These are phyloP conservation scores for Strobilomyces dryophilus DNA, from an alignment of 768 basidiomycete genomes.

Conservation along the genomic window DNA sequence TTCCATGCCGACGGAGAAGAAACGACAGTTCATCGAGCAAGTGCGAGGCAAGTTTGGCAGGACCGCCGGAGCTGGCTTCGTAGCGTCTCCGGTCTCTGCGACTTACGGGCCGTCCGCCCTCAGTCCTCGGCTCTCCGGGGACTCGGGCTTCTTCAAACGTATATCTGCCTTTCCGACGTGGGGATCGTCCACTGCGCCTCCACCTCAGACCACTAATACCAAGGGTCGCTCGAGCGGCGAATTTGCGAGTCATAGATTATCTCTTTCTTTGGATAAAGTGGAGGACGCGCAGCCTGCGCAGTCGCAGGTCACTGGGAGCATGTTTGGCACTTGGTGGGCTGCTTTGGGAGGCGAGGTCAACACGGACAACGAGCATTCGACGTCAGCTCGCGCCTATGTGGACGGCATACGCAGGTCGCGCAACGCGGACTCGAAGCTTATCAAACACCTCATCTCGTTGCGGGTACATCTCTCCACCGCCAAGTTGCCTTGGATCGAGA, in stretches of 20 bases:
- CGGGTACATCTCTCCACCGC: slow-evolving; percentile 86
- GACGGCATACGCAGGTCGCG: slow-evolving; percentile 54
- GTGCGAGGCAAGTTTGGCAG: slow-evolving; percentile 37
- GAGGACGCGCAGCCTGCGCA: slow-evolving; percentile 37
- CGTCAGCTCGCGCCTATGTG: slow-evolving; percentile 60
- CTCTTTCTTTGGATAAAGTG: slow-evolving; percentile 26
- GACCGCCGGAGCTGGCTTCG: slow-evolving; percentile 26
- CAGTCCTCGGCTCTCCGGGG: slow-evolving; percentile 69
- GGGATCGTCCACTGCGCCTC: slow-evolving; percentile 39
- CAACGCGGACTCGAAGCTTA: slow-evolving; percentile 53
- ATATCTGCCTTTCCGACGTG: slow-evolving; percentile 60
- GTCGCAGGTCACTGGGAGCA: slow-evolving; percentile 68
- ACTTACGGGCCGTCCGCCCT: slow-evolving; percentile 62
- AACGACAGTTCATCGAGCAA: slow-evolving; percentile 62
- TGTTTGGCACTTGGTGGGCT: slow-evolving; percentile 76
- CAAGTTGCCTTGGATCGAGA: slow-evolving; percentile 69
- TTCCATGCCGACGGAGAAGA: slow-evolving; percentile 55
- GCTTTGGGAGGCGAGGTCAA: slow-evolving; percentile 53
- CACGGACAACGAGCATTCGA: slow-evolving; percentile 35
- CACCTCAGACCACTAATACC: slow-evolving; percentile 28
- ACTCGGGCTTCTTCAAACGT: slow-evolving; percentile 60
- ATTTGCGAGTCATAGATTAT: slow-evolving; percentile 26
- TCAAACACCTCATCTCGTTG: slow-evolving; percentile 76
- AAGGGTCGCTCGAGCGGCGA: slow-evolving; percentile 38
- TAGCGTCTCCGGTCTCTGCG: slow-evolving; percentile 34